Percentiles rank a stretch among this genome's conserved stretches.
Conservation (phyloP, 148 eudicot genomes). For the Rhododendron simsii region DNA sequence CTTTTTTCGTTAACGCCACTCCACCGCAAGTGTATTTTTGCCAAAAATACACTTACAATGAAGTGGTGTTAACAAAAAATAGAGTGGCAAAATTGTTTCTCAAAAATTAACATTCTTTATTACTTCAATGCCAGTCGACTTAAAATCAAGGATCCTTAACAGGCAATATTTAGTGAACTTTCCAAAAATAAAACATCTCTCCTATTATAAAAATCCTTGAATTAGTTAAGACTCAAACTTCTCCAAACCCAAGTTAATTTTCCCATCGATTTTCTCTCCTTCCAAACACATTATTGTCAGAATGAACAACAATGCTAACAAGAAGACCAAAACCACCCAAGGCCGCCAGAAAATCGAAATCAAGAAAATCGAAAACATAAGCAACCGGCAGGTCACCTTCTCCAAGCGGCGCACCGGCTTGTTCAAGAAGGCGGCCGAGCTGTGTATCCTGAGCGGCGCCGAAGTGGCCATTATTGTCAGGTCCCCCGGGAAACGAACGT, state of each 20-base stretch:
- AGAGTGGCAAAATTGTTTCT: no score
- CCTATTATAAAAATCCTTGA: background rate
- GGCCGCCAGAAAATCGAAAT: slow-evolving; percentile 1
- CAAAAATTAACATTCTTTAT: no score
- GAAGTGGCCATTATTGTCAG: background rate
- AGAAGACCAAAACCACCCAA: background rate
- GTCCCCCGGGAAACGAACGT: slow-evolving; percentile 1
- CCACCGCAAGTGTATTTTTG: no score
- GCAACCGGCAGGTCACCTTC: background rate
- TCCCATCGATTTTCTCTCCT: background rate
- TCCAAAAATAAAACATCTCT: background rate
- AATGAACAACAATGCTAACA: background rate
- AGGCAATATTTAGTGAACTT: background rate
- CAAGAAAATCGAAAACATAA: background rate
- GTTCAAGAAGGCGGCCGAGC: slow-evolving; percentile 4
- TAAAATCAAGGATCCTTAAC: background rate
- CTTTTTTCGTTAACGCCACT: no score
- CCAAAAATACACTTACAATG: no score
- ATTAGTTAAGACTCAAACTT: background rate
- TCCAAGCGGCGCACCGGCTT: background rate
- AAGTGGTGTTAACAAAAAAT: no score
- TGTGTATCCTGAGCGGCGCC: background rate
- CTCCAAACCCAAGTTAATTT: background rate
- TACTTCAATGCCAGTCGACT: no score
- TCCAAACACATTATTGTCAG: background rate